A percentile compares a stretch with the other conserved stretches of the same genome.
Evolutionary conservation across 1,284 basidiomycete genomes (phyloP).

Genomic region (Irpex lacteus): DNA sequence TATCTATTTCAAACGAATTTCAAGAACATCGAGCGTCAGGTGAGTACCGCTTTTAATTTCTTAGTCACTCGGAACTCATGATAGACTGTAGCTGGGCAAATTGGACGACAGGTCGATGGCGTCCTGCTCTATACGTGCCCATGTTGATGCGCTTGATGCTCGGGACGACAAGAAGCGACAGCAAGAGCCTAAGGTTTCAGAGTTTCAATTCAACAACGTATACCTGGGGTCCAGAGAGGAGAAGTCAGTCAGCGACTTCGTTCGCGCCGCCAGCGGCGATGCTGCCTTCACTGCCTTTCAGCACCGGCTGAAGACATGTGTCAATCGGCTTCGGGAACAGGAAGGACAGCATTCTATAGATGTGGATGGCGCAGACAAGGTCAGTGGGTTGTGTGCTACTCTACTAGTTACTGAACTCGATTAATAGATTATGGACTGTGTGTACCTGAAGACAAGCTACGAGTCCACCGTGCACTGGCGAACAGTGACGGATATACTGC

Average conservation of each 20-base stretch:
- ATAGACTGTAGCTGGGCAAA: constrained; percentile 14
- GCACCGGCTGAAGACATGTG: constrained; percentile 2
- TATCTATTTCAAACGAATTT: constrained; percentile 29
- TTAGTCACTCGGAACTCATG: background rate
- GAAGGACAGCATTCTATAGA: background rate
- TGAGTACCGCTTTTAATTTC: constrained; percentile 4
- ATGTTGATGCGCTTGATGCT: constrained; percentile 12
- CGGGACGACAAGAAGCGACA: background rate
- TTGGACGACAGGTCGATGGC: constrained; percentile 12
- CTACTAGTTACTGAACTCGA: background rate
- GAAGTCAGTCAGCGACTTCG: background rate
- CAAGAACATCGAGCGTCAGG: constrained; percentile 26
- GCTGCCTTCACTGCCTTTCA: constrained; percentile 10
- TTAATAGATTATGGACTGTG: constrained; percentile 14
- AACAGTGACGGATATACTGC: constrained; percentile 20
- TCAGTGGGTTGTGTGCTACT: too few relatives aligned
- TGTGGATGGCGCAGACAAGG: too few relatives aligned
- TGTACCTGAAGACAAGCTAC: constrained; percentile 23
- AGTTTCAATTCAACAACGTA: constrained; percentile 3
- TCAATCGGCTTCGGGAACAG: background rate
- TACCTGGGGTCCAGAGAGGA: background rate
- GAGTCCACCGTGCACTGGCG: constrained; percentile 28
- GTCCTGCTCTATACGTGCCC: constrained; percentile 8
- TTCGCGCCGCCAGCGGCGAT: background rate
- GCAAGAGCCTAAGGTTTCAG: background rate